A percentile compares a stretch with the other conserved stretches of the same genome.
Conservation (phyloP, 306 rosid genomes). For the Luffa aegyptiaca region DNA sequence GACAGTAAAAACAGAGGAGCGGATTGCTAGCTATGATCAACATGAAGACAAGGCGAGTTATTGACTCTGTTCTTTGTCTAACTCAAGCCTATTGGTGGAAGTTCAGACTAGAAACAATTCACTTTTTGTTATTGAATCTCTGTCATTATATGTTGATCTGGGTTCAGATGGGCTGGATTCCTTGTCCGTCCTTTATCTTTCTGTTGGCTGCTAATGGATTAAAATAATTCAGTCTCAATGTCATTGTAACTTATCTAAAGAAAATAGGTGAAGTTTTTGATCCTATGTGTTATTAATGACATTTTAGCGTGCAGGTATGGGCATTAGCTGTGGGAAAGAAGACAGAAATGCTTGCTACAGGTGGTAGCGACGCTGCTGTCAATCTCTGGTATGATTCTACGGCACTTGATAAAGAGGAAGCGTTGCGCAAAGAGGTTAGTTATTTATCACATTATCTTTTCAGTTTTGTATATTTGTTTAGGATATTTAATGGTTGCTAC, state of each 20-base stretch:
- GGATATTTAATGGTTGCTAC: background rate
- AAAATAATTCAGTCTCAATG: background rate
- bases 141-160: background rate
- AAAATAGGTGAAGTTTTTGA: background rate
- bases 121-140: background rate
- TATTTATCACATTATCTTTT: background rate
- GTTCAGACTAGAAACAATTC: background rate
- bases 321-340: slow-evolving; percentile 85
- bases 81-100: background rate
- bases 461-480: background rate
- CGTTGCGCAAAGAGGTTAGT: slow-evolving; percentile 66
- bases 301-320: slow-evolving; percentile 58
- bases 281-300: slow-evolving; percentile 7
- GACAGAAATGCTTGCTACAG: slow-evolving; percentile 90
- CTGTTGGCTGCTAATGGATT: background rate
- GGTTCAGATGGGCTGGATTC: background rate
- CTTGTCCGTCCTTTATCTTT: background rate
- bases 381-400: slow-evolving; percentile 88
- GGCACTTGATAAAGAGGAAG: slow-evolving; percentile 73
- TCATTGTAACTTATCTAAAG: background rate
- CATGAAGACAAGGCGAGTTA: slow-evolving; percentile 81
- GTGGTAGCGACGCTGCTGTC: slow-evolving; percentile 77
- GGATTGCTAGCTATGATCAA: slow-evolving; percentile 75
- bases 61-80: background rate
- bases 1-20: slow-evolving; percentile 77